These are phyloP conservation scores for Arachnomyces sp. DNA, from an alignment of 2,329 filamentous ascomycete species.

Conservation along the genomic window DNA sequence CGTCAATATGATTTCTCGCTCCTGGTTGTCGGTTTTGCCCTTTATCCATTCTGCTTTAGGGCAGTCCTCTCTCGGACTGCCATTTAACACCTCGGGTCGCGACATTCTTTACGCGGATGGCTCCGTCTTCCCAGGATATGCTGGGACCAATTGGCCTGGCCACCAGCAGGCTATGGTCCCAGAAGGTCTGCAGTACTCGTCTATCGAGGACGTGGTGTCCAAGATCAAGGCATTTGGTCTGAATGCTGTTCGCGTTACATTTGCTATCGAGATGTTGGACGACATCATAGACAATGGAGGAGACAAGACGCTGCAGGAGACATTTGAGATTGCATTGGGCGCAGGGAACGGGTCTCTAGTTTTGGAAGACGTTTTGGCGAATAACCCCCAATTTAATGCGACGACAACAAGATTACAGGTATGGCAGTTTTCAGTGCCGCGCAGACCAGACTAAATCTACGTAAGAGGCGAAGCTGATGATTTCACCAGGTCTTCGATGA, in stretches of 20 bases:
- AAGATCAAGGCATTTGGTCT: conserved; percentile 17
- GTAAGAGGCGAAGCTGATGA: no score
- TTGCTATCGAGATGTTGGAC: conserved; percentile 32
- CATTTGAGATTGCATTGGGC: conserved; percentile 28
- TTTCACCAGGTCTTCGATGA: conserved; percentile 46
- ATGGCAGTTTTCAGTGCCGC: conserved; percentile 1
- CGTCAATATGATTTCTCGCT: no score
- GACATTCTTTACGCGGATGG: no score
- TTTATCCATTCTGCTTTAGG: no score
- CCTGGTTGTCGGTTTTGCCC: no score
- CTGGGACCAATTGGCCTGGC: conserved; percentile 19
- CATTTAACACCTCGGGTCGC: no score
- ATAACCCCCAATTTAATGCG: conserved; percentile 28
- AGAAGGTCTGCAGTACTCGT: conserved; percentile 17
- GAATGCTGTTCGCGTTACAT: conserved; percentile 25
- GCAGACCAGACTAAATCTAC: no score
- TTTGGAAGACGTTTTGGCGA: conserved; percentile 27
- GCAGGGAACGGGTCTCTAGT: conserved; percentile 30
- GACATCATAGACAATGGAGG: conserved; percentile 30
- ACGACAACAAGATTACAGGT: conserved; percentile 29
- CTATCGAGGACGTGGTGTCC: conserved; percentile 15
- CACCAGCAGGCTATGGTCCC: conserved; percentile 20
- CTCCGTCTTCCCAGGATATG: conserved; percentile 7
- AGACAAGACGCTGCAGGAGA: conserved; percentile 29
- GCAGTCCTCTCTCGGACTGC: no score